Evolutionary conservation across 306 rosid genomes (phyloP).

Genomic region (Malus sylvestris): DNA sequence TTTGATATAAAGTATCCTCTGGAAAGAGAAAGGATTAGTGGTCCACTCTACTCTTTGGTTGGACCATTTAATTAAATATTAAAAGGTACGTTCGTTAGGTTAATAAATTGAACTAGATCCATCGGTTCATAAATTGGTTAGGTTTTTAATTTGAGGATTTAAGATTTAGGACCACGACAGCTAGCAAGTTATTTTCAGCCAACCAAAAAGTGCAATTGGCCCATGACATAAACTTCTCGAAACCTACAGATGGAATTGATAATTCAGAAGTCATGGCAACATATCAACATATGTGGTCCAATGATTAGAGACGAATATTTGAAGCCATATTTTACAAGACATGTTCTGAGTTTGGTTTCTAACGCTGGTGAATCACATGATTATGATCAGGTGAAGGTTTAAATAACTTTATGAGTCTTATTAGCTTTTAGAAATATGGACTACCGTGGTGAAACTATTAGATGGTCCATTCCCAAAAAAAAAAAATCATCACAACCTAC

Average conservation of each 20-base stretch:
- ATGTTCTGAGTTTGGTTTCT: accelerated
- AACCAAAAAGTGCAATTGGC: constrained; percentile 9
- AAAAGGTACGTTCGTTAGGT: constrained; percentile 8
- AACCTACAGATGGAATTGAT: constrained; percentile 40
- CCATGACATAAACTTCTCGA: constrained; percentile 24
- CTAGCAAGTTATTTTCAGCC: constrained; percentile 19
- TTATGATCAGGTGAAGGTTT: too few species aligned
- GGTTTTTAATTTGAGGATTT: not conserved
- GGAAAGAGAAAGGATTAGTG: not conserved
- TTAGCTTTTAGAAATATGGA: too few species aligned
- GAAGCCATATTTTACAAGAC: accelerated
- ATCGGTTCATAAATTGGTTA: not conserved
- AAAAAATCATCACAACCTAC: not conserved
- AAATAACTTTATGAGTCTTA: too few species aligned
- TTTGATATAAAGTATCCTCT: not conserved
- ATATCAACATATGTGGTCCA: too few species aligned
- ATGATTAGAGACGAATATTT: too few species aligned
- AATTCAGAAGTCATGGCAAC: not conserved
- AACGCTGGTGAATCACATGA: accelerated
- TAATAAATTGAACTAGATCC: constrained; percentile 44
- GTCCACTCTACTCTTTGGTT: constrained; percentile 25
- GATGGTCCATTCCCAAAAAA: too few species aligned
- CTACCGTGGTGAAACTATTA: too few species aligned
- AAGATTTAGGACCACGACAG: constrained; percentile 14
- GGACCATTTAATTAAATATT: constrained; percentile 28